phyloP scores from a whole-genome alignment of 208 protist genomes.

The Leishmania arabica region DNA sequence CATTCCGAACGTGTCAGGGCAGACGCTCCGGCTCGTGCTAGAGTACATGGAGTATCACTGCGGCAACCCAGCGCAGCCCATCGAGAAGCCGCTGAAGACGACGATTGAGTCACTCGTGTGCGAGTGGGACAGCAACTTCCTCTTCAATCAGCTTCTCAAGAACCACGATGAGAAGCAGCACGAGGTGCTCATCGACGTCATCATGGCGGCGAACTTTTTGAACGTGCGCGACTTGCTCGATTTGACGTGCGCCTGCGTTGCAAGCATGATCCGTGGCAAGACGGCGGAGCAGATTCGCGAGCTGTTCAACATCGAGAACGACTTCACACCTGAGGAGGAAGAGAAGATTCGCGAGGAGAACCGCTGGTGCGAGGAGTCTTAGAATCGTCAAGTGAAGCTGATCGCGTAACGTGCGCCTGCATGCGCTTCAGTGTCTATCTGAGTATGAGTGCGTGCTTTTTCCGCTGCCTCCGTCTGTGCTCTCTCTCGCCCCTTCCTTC shows the following conservation, averaged over 20 bases:
- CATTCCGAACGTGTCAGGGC: slow-evolving; percentile 91
- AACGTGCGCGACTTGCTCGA: slow-evolving; percentile 94
- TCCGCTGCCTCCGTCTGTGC: neutral
- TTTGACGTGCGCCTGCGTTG: slow-evolving; percentile 93
- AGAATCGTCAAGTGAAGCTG: slow-evolving; percentile 4
- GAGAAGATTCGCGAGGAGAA: slow-evolving; percentile 91
- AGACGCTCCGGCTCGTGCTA: slow-evolving; percentile 89
- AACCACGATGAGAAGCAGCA: slow-evolving; percentile 82
- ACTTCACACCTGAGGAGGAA: slow-evolving; percentile 96
- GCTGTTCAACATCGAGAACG: slow-evolving; percentile 96
- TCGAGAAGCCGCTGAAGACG: slow-evolving; percentile 89
- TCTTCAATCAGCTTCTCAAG: slow-evolving; percentile 85
- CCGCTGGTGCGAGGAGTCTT: slow-evolving; percentile 87
- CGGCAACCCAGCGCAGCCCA: slow-evolving; percentile 73
- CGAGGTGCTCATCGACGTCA: slow-evolving; percentile 92
- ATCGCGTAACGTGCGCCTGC: neutral
- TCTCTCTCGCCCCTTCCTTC: neutral
- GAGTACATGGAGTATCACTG: slow-evolving; percentile 95
- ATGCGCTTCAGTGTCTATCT: neutral
- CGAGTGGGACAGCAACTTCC: slow-evolving; percentile 88
- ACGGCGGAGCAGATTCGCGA: slow-evolving; percentile 93
- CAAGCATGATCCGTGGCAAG: slow-evolving; percentile 94
- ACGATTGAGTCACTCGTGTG: slow-evolving; percentile 87
- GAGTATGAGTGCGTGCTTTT: neutral
- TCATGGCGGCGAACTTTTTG: slow-evolving; percentile 96